Percentiles rank a stretch among this genome's conserved stretches.
These are phyloP conservation scores for Apophysomyces variabilis DNA, from an alignment of 371 early-diverging fungal genomes.

Conservation along the genomic window DNA sequence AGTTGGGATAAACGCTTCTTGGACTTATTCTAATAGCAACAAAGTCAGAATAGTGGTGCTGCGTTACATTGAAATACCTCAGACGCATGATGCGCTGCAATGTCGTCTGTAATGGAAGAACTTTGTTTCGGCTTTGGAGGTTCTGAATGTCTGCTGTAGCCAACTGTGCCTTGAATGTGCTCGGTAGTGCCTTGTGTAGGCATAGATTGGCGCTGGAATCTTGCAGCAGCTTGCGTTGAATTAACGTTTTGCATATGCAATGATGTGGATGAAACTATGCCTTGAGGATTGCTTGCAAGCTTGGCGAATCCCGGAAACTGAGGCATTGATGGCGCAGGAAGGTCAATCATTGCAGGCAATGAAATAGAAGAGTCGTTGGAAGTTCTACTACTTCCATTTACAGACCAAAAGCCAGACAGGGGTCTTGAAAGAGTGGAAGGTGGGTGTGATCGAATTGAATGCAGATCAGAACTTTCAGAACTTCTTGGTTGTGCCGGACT, in stretches of 20 bases:
- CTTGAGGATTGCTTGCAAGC: constrained; percentile 34
- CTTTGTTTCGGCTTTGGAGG: constrained; percentile 7
- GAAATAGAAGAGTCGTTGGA: constrained; percentile 43
- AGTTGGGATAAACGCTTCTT: constrained; percentile 33
- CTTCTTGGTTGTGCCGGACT: constrained; percentile 30
- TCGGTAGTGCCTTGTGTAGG: constrained; percentile 18
- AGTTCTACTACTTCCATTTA: constrained; percentile 32
- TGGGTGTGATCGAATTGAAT: constrained; percentile 37
- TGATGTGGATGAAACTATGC: constrained; percentile 33
- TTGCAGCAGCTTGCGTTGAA: constrained; percentile 21
- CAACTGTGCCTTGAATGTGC: constrained; percentile 2
- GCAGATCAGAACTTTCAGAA: constrained; percentile 36
- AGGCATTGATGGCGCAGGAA: constrained; percentile 27
- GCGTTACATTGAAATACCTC: constrained; percentile 2
- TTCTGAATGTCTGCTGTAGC: constrained; percentile 10
- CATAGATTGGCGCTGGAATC: constrained; percentile 24
- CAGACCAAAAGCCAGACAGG: constrained; percentile 40
- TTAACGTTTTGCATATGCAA: constrained; percentile 32
- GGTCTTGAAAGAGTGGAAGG: constrained; percentile 31
- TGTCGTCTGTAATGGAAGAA: neutral
- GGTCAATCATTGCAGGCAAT: constrained; percentile 22
- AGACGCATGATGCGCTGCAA: neutral
- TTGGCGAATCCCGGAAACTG: constrained; percentile 46
- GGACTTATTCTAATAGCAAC: constrained; percentile 16
- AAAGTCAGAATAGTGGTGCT: constrained; percentile 1